Base-by-base conservation (phyloP, 1,284 basidiomycete species). In the Austroboletus rostrupii region DNA sequence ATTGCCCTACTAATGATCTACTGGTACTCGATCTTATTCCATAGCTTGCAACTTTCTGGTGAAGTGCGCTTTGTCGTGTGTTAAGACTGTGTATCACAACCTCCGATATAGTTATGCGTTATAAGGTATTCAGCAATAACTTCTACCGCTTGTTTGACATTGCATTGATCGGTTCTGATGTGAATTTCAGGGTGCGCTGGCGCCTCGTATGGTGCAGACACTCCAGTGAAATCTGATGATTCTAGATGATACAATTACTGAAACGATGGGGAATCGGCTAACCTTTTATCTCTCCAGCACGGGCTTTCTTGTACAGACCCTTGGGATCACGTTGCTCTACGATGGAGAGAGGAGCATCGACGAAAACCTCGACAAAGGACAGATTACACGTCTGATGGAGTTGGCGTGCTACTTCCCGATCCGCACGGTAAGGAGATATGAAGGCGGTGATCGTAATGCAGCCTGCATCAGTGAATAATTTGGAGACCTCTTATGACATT, bases 231-330 rank as follows among this genome's bases (percentile, higher is more conserved):
- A 56, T 98, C 96, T 96, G 49, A 44, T 39, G 16, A 41, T 28
- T 11, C 20, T 32, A 36, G 48, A 57, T 66, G 54, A 5, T 26
- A 57, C 17, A n/a, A 16, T 17, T 45, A 40, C 20, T 45, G 26
- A 31, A 36, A 6, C 42, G 19, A 44, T 3, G 19, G 23, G 19
- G 40, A 49, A 38, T 43, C 17, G 26, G 58, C 64, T 43, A 46
- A 92, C 94, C 92, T 80, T 95, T 96, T 67, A 99, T 98, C 72
- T 96, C 91, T 20, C 97, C 96, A 1, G 90, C 86, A 54, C 95
- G 77, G 6, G 97, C 97, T 71, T 95, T 97, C 76, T 94, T 97
- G 77, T 99, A 99, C 51, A 99, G 73, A 0, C 96, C 97, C 71
- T 99, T 99, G 6, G 97, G 97, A 70, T 99, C 96, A 45, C 97